These are phyloP conservation scores for Fusarium bulbicola DNA, from an alignment of 2,329 filamentous ascomycete species.

Conservation along the genomic window DNA sequence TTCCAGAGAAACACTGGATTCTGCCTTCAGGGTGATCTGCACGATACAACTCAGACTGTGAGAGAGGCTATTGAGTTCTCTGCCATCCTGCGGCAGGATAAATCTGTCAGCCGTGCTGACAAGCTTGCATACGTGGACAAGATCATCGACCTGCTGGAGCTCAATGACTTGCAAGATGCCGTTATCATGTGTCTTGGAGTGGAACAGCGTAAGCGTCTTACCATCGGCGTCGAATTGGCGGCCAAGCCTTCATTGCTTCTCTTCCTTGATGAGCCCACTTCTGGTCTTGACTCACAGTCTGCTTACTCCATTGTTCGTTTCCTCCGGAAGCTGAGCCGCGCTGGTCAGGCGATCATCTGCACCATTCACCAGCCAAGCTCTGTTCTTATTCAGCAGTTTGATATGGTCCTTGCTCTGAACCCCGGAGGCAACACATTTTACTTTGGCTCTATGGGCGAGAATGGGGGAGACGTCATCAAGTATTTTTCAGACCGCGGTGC, in stretches of 20 bases:
- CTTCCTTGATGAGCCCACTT: conserved; percentile 69
- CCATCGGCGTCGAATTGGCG: conserved; percentile 62
- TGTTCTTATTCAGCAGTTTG: conserved; percentile 63
- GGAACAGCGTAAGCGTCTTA: conserved; percentile 64
- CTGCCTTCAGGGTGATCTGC: conserved; percentile 69
- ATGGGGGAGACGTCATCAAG: conserved; percentile 55
- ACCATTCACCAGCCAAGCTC: conserved; percentile 67
- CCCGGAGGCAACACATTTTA: conserved; percentile 63
- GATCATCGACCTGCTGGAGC: conserved; percentile 71
- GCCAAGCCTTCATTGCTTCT: conserved; percentile 66
- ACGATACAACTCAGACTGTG: conserved; percentile 70
- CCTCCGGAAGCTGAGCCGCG: conserved; percentile 64
- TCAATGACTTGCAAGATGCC: conserved; percentile 70
- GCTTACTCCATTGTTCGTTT: conserved; percentile 68
- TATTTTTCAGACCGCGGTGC: conserved; percentile 70
- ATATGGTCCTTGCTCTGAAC: conserved; percentile 61
- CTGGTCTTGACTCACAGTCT: conserved; percentile 64
- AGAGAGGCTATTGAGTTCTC: conserved; percentile 73
- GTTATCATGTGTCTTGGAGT: conserved; percentile 66
- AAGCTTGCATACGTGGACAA: conserved; percentile 73
- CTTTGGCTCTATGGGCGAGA: conserved; percentile 60
- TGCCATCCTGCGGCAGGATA: conserved; percentile 68
- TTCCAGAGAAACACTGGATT: conserved; percentile 83
- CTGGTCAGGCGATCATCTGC: conserved; percentile 66
- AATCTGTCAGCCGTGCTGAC: conserved; percentile 63